Conservation (phyloP, 2,329 filamentous ascomycete species). For the Aureobasidium sp. region DNA sequence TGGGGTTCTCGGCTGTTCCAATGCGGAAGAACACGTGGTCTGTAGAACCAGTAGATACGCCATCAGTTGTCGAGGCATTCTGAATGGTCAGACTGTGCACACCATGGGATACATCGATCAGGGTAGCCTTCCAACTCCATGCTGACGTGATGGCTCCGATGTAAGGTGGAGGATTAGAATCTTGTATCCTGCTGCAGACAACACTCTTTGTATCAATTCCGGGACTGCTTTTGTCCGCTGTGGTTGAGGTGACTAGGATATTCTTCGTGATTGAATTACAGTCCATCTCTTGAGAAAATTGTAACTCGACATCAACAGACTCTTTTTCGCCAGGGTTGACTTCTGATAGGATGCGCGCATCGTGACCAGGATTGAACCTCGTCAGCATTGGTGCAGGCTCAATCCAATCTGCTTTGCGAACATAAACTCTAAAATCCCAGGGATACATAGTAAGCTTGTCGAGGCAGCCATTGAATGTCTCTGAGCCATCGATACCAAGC, state of each 20-base stretch:
- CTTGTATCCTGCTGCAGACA: constrained; percentile 37
- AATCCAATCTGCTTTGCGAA: constrained; percentile 46
- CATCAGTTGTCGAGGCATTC: constrained; percentile 43
- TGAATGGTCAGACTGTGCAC: constrained; percentile 52
- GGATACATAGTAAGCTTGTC: constrained; percentile 44
- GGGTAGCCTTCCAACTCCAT: constrained; percentile 47
- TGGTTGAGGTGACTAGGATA: constrained; percentile 48
- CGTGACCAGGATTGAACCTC: constrained; percentile 54
- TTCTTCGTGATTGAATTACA: constrained; percentile 48
- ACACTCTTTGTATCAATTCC: constrained; percentile 40
- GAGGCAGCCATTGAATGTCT: constrained; percentile 49
- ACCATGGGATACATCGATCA: constrained; percentile 53
- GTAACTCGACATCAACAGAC: constrained; percentile 45
- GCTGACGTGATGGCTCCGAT: constrained; percentile 45
- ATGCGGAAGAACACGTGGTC: constrained; percentile 58
- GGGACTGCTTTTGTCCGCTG: constrained; percentile 38
- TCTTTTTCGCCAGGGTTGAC: constrained; percentile 34
- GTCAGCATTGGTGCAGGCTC: constrained; percentile 52
- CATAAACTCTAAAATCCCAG: constrained; percentile 55
- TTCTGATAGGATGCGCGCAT: constrained; percentile 47
- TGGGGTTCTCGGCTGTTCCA: constrained; percentile 51
- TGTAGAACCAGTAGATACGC: constrained; percentile 42
- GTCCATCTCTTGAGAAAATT: constrained; percentile 56
- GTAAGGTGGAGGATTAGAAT: constrained; percentile 31
- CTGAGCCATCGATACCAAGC: constrained; percentile 43